phyloP scores from a whole-genome alignment of 2,329 filamentous ascomycete genomes.

The Colletotrichum sp. region DNA sequence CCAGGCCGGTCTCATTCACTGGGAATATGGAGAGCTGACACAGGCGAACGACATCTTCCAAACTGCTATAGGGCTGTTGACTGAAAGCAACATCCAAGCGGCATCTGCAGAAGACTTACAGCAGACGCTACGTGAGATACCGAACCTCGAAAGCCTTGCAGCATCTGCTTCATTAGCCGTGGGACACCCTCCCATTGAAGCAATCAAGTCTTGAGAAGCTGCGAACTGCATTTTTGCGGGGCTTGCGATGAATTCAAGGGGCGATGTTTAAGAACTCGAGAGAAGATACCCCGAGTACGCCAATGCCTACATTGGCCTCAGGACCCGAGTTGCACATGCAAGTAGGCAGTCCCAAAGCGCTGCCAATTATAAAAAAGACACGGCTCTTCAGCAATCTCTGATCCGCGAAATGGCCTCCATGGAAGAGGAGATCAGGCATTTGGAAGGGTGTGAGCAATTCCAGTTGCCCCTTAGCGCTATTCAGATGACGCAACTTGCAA shows the following conservation, averaged over 20 bases:
- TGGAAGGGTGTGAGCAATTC: neutral
- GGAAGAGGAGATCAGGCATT: neutral
- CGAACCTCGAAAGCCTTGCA: neutral
- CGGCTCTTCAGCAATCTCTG: neutral
- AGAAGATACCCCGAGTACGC: neutral
- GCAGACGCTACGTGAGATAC: neutral
- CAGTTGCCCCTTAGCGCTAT: neutral
- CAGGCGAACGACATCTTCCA: neutral
- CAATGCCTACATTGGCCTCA: neutral
- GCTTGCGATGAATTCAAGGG: neutral
- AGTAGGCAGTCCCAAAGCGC: neutral
- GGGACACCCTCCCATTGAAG: neutral
- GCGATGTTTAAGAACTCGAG: neutral
- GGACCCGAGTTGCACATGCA: neutral
- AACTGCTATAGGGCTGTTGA: neutral
- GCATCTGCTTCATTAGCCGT: neutral
- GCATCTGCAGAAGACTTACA: neutral
- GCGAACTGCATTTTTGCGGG: neutral
- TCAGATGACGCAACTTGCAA: neutral
- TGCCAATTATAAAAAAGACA: neutral
- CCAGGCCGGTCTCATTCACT: neutral
- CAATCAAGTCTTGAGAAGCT: neutral
- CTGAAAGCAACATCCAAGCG: neutral
- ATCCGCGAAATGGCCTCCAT: rapidly evolving
- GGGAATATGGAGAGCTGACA: neutral